Evolutionary conservation across 768 basidiomycete species (phyloP).

Genomic region (Trametes cingulata): DNA sequence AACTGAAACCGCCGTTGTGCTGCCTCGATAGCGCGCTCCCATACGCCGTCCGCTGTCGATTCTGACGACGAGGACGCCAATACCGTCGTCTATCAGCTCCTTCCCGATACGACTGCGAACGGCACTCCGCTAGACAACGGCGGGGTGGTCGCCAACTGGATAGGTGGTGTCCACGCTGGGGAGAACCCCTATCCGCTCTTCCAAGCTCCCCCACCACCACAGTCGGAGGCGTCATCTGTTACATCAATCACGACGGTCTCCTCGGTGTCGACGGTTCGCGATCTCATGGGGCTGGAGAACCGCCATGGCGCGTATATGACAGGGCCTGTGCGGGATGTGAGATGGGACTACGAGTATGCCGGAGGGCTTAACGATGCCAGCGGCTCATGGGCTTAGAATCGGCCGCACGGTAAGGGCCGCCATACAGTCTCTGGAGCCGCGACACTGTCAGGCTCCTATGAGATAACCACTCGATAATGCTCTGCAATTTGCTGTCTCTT

Average conservation of each 20-base stretch:
- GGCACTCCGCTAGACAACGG: neutral
- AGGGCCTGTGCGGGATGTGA: neutral
- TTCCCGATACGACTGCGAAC: neutral
- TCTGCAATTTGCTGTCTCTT: too few relatives aligned
- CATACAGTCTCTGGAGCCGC: too few relatives aligned
- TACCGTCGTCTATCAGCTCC: neutral
- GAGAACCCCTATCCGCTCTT: neutral
- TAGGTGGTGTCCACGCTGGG: neutral
- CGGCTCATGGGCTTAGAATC: neutral
- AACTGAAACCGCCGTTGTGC: neutral
- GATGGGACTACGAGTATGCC: neutral
- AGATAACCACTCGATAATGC: too few relatives aligned
- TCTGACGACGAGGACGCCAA: slow-evolving; percentile 9
- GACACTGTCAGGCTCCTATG: too few relatives aligned
- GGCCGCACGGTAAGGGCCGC: neutral
- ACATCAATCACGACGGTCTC: neutral
- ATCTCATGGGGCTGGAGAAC: neutral
- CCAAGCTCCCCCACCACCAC: neutral
- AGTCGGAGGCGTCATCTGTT: slow-evolving; percentile 1
- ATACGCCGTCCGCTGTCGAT: slow-evolving; percentile 1
- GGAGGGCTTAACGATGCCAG: neutral
- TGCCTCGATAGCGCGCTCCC: slow-evolving; percentile 4
- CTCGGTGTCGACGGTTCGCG: slow-evolving; percentile 12
- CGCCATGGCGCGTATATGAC: neutral
- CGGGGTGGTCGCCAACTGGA: neutral